Evolutionary conservation across 192 early-diverging fungal genomes (phyloP), one percentile per base, ranked within the genome.

Genomic region (Jimgerdemannia flammicorona): DNA sequence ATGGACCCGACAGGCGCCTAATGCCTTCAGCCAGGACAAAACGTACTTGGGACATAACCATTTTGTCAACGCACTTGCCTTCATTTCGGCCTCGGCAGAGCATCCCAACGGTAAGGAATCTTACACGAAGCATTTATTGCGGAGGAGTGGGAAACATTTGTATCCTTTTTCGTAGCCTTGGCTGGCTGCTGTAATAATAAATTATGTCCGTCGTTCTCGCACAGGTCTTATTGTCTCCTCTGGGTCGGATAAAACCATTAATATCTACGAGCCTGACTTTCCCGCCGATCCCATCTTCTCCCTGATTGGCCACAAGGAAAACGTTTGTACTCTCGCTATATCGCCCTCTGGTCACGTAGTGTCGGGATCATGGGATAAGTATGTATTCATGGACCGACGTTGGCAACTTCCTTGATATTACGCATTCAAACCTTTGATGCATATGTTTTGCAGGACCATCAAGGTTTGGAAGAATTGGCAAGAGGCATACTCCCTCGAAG

Each of bases 351-450:
- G 88, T 18, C 81, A 88, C 20, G 80, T 99, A 20, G 89, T 99
- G 19, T 97, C 96, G 29, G 98, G 97, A n/a, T 97, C 95, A 6
- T 99, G 97, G 98, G 98, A 99, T 87, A 92, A 90, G 94, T 96
- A 80, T 75, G 82, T 76, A 10, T 39, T 2, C 67, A 11, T 66
- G 54, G 18, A 3, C 3, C 0, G n/a, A 4, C 70, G 3, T 14
- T 70, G 10, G 20, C 41, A n/a, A 29, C 29, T 29, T 29, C 29
- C 29, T 29, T 29, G 29, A 29, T 29, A 29, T 29, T 29, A 29
- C 29, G 29, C 29, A 29, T 29, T 29, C 29, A 29, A 29, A 29
- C 29, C 29, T 29, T 29, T 29, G 9, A 39, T 40, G 44, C 44
- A 18, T 43, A 39, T 72, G 29, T 66, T 72, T 72, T 44, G 43